Conservation (phyloP, 352 stramenopile species). For the Phytophthora brassicae region DNA sequence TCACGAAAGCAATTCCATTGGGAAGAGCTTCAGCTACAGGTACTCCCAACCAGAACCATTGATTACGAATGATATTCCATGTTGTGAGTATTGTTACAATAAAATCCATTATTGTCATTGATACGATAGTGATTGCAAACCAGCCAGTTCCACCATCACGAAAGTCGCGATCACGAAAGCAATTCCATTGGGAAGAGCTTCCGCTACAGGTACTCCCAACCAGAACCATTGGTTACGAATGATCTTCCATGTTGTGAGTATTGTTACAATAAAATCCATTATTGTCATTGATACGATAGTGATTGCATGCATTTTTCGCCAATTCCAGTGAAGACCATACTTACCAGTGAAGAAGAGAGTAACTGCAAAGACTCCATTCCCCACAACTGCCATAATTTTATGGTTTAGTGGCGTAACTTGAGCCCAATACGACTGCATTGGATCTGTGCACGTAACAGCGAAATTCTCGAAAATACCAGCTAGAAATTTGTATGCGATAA, state of each 20-base stretch:
- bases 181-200: conserved; percentile 38
- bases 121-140: conserved; percentile 28
- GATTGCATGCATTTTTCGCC: conserved; percentile 37
- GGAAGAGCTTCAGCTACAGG: conserved; percentile 37
- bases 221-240: conserved; percentile 54
- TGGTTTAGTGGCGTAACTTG: conserved; percentile 36
- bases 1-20: conserved; percentile 42
- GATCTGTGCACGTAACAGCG: conserved; percentile 25
- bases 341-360: conserved; percentile 34
- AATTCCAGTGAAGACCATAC: conserved; percentile 44
- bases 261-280: conserved; percentile 31
- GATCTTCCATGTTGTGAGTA: conserved; percentile 40
- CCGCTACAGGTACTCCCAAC: conserved; percentile 36
- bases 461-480: conserved; percentile 43
- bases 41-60: conserved; percentile 52
- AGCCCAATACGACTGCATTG: conserved; percentile 39
- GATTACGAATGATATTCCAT: conserved; percentile 42
- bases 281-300: conserved; percentile 31
- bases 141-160: conserved; percentile 46
- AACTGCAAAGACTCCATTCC: conserved; percentile 32
- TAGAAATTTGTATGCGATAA: conserved; percentile 46
- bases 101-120: conserved; percentile 32
- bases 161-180: conserved; percentile 45
- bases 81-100: conserved; percentile 34
- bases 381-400: conserved; percentile 35